Base-by-base conservation (phyloP, 2,329 filamentous ascomycete genomes). In the Cytospora piceae region DNA sequence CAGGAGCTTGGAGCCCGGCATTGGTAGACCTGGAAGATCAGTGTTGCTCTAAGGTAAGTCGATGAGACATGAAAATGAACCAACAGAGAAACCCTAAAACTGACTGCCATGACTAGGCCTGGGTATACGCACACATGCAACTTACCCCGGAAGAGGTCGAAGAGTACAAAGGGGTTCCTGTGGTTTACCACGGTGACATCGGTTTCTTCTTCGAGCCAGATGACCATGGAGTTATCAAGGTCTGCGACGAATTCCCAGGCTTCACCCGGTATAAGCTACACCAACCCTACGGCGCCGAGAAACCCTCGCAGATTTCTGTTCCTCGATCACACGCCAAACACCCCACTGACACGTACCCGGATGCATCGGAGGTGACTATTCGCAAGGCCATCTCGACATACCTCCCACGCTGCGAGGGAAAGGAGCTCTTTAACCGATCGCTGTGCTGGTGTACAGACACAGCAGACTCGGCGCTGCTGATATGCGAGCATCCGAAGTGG, bases 141-240 rank as follows among this genome's bases (percentile, higher is more conserved):
- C 72, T 82, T 55, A 76, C 76, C 0, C 74, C 77, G 0, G 68
- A 77, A 52, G 80, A 82, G 70, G 75, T 76, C 0, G 73, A 73
- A 2, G 69, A 74, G n/a, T 82, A 80, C 72, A 80, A 77, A 63
- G 70, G 75, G 53, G 70, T 75, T 0, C 80, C 80, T 0, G 79
- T 82, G 0, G 73, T 83, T 0, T 82, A 82, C 69, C 79, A 83
- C 42, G 76, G 80, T 53, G 79, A 79, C 6, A 73, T 78, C 34
- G 81, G 81, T 1, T 83, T 83, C 73, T 82, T 82, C 72, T 82
- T 83, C 72, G 81, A 83, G 64, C 78, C 79, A 1, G 77, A 78
- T 58, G 78, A 79, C 72, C 75, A 74, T 12, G 76, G 78, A 4
- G 67, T 77, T 55, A 73, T 78, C 61, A 78, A 78, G 34, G 73